Percentiles rank a stretch among this genome's conserved stretches.
Evolutionary conservation across 495 filamentous ascomycete genomes (phyloP).

Genomic region (Penicillium arizonense): DNA sequence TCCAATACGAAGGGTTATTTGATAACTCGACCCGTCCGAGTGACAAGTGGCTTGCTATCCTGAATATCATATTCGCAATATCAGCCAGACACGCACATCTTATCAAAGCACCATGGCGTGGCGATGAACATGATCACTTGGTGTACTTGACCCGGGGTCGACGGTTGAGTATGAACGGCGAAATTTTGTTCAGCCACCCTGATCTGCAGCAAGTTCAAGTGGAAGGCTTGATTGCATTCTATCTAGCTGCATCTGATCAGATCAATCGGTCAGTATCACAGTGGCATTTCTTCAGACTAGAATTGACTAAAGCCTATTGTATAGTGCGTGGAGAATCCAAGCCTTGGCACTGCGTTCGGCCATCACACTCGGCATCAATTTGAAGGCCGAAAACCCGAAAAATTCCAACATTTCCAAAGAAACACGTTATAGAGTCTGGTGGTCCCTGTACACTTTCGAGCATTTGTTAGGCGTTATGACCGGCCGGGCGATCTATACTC

Average conservation of each 20-base stretch:
- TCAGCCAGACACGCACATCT: constrained; percentile 58
- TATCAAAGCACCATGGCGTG: constrained; percentile 45
- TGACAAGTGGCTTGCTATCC: constrained; percentile 58
- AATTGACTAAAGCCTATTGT: background rate
- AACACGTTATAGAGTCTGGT: constrained; percentile 63
- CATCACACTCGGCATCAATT: constrained; percentile 60
- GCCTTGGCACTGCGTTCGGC: constrained; percentile 62
- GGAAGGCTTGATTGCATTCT: constrained; percentile 58
- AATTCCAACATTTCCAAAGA: constrained; percentile 57
- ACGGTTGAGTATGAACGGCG: constrained; percentile 53
- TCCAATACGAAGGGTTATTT: constrained; percentile 46
- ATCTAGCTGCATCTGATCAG: constrained; percentile 59
- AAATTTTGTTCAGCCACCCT: constrained; percentile 53
- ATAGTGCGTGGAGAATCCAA: constrained; percentile 62
- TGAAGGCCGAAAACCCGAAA: constrained; percentile 54
- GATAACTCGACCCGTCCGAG: constrained; percentile 38
- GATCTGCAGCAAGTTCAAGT: constrained; percentile 64
- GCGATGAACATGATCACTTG: constrained; percentile 39
- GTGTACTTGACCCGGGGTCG: constrained; percentile 62
- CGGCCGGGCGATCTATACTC: constrained; percentile 59
- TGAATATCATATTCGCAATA: constrained; percentile 69
- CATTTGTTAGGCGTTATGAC: constrained; percentile 61
- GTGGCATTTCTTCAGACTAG: background rate
- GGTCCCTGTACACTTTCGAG: constrained; percentile 62
- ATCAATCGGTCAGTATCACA: constrained; percentile 55